Conservation (phyloP, 305 asterid species). For the Nicotiana rustica region DNA sequence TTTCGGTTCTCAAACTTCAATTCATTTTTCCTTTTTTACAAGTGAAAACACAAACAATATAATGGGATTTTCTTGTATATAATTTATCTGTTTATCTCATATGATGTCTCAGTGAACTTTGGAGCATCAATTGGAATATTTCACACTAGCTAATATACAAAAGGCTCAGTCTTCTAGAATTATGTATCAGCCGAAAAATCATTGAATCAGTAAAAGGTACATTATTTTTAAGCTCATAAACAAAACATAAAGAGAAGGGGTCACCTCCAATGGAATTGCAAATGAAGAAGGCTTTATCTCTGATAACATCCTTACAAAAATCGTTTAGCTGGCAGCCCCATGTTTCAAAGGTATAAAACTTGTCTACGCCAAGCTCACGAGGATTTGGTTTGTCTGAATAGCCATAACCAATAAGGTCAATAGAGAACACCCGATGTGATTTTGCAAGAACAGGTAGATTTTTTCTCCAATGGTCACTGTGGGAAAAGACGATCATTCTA, state of each 20-base stretch:
- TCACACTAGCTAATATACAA: background rate
- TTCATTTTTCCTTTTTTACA: too few relatives aligned
- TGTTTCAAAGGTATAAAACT: conserved; percentile 90
- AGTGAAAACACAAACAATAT: background rate
- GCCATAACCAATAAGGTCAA: conserved; percentile 96
- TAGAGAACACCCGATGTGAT: conserved; percentile 82
- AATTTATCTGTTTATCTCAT: background rate
- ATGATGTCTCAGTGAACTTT: background rate
- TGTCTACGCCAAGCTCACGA: conserved; percentile 53
- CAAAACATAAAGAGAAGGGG: conserved; percentile 35
- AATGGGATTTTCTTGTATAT: background rate
- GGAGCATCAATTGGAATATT: background rate
- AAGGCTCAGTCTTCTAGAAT: background rate
- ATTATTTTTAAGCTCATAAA: conserved; percentile 14
- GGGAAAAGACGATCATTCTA: conserved; percentile 18
- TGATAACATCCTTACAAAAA: conserved; percentile 73
- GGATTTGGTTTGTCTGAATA: conserved; percentile 98
- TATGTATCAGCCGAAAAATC: background rate
- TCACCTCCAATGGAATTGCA: conserved; percentile 99
- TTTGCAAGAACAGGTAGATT: conserved; percentile 81
- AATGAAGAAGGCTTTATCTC: conserved; percentile 74
- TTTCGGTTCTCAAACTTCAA: background rate
- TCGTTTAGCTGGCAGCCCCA: conserved; percentile 94
- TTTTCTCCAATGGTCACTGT: conserved; percentile 98
- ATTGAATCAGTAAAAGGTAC: background rate